These are phyloP conservation scores for Peribolospora baueri DNA, from an alignment of 768 basidiomycete genomes.

Conservation along the genomic window DNA sequence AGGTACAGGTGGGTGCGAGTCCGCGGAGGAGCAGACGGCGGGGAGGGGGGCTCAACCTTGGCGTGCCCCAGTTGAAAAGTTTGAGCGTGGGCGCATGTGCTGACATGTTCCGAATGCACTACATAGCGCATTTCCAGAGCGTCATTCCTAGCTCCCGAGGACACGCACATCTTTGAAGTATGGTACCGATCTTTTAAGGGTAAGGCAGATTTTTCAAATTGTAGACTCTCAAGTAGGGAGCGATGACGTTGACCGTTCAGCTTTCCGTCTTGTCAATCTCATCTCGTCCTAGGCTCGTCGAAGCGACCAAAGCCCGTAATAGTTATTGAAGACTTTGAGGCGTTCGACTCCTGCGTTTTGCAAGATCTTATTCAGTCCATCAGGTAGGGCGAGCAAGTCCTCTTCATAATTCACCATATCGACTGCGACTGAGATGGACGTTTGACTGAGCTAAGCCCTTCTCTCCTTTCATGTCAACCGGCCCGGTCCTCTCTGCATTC, in stretches of 20 bases:
- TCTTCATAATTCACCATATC: neutral
- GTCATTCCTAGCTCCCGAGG: slow-evolving; percentile 1
- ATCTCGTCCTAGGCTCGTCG: neutral
- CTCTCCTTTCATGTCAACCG: too few species aligned
- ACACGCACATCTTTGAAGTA: slow-evolving; percentile 1
- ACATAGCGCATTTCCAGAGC: neutral
- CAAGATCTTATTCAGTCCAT: neutral
- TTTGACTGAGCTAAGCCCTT: too few species aligned
- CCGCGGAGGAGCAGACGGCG: too few species aligned
- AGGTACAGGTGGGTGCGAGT: too few species aligned
- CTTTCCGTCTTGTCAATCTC: too few species aligned
- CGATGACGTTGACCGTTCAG: too few species aligned
- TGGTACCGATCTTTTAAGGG: slow-evolving; percentile 2
- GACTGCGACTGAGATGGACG: too few species aligned
- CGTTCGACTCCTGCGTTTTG: slow-evolving; percentile 4
- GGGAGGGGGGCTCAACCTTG: too few species aligned
- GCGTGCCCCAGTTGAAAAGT: too few species aligned
- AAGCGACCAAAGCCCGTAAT: neutral
- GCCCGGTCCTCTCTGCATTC: neutral
- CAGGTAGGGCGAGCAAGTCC: neutral
- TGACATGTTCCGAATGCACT: too few species aligned
- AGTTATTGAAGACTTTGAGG: slow-evolving; percentile 4
- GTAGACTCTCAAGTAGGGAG: too few species aligned
- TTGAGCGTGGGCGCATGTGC: too few species aligned
- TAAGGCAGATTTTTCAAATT: neutral